Base-by-base conservation (phyloP, 208 protist genomes). In the Trypanosoma lewisi region DNA sequence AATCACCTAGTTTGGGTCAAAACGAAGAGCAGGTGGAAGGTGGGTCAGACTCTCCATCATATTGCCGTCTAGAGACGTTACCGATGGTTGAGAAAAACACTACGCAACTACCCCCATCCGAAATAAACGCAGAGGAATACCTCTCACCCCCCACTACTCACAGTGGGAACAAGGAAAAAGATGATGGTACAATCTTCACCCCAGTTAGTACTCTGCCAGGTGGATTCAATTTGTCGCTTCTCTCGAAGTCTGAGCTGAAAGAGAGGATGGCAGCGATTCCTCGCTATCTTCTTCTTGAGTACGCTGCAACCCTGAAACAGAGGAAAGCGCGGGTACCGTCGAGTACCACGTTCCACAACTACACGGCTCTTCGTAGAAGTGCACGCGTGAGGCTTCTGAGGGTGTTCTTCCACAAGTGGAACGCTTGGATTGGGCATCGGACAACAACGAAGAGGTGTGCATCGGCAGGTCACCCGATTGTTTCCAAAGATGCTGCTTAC, bases 31-130 rank as follows among this genome's bases (percentile, higher is more conserved):
- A 50, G 14, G 27, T 8, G 14, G 53, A 61, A 0, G 51, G 14
- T 19, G 17, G 23, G 12, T 0, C 16, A 14, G n/a, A 52, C 12
- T 30, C 53, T 2, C 63, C 63, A n/a, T 54, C 44, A 27, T 68
- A 61, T 60, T 59, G 53, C 39, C 63, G 63, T 30, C 19, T 14
- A 23, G 63, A 58, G 42, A 68, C 63, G 28, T 17, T 54, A 5
- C 63, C 63, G 31, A 68, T 68, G 63, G 28, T 60, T 2, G 53
- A 45, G 17, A 7, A 0, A 19, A 28, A 9, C 5, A 21, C 34
- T 2, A 23, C 17, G 23, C 19, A 33, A 33, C 31, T 25, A 21
- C 9, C 30, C 1, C 34, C 41, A 19, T 54, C 37, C 5, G 52
- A 42, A 28, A 28, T 52, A 33, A 54, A 28, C 30, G 51, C 52